phyloP scores from a whole-genome alignment of 225 moss, liverwort and hornwort genomes.

The Pseudoscleropodium purum region DNA sequence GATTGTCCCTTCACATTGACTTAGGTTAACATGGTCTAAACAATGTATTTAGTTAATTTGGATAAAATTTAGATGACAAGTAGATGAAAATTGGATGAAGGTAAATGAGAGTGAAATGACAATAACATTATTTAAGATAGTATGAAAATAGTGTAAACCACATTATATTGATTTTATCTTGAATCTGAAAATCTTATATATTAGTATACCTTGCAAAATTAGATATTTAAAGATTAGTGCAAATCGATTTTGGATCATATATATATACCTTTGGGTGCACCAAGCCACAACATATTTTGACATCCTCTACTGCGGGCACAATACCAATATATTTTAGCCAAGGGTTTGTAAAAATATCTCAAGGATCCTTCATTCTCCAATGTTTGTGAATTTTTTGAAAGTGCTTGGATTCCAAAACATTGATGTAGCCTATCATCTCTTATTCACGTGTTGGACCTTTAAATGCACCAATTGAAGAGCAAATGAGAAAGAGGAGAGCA shows the following conservation, averaged over 20 bases:
- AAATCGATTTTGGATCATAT: not conserved
- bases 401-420: too few species aligned
- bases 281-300: fast-evolving
- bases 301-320: fast-evolving
- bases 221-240: not conserved
- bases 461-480: not conserved
- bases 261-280: fast-evolving
- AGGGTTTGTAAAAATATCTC: not conserved
- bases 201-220: fast-evolving
- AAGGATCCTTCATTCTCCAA: not conserved
- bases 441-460: too few species aligned
- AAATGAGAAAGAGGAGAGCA: not conserved
- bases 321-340: not conserved
- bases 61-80: not conserved
- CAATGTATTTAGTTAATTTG: not conserved
- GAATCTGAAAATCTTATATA: fast-evolving
- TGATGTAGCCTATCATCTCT: too few species aligned
- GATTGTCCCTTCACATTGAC: fast-evolving
- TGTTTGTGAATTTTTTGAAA: not conserved
- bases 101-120: not conserved
- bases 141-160: not conserved
- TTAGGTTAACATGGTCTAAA: not conserved
- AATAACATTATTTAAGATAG: not conserved
- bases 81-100: not conserved
- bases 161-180: not conserved